A percentile compares a stretch with the other conserved stretches of the same genome.
These are phyloP conservation scores for Cyathus striatus DNA, from an alignment of 768 basidiomycete genomes.

Conservation along the genomic window DNA sequence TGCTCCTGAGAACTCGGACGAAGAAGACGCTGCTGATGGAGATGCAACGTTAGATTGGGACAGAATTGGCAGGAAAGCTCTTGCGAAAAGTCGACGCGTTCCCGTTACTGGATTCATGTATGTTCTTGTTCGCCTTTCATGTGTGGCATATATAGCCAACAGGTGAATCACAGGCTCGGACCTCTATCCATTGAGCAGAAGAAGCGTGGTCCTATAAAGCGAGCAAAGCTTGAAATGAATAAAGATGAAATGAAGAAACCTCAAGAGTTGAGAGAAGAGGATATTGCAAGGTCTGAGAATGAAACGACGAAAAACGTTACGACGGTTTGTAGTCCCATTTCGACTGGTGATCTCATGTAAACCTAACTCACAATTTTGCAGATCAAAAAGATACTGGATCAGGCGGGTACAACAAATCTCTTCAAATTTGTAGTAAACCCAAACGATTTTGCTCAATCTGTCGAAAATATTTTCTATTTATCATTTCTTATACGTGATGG, in stretches of 20 bases:
- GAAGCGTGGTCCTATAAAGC: constrained; percentile 55
- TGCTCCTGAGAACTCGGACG: constrained; percentile 42
- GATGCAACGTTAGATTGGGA: constrained; percentile 69
- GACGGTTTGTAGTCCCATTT: constrained; percentile 37
- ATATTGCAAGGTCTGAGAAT: constrained; percentile 78
- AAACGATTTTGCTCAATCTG: constrained; percentile 84
- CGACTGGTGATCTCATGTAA: background rate
- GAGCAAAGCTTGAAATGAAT: constrained; percentile 67
- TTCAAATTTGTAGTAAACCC: constrained; percentile 91
- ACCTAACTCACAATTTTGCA: constrained; percentile 17
- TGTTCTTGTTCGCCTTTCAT: constrained; percentile 12
- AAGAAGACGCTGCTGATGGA: constrained; percentile 44
- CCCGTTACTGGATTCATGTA: constrained; percentile 89
- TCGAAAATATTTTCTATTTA: constrained; percentile 95
- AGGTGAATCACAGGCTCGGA: constrained; percentile 94
- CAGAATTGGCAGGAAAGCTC: constrained; percentile 77
- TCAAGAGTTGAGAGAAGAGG: constrained; percentile 77
- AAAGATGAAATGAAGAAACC: constrained; percentile 66
- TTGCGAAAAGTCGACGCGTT: constrained; percentile 74
- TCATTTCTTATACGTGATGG: constrained; percentile 91
- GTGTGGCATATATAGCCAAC: background rate
- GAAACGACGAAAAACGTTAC: constrained; percentile 87
- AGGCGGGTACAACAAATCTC: constrained; percentile 57
- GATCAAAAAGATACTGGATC: constrained; percentile 57
- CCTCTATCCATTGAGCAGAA: constrained; percentile 86